A percentile compares a stretch with the other conserved stretches of the same genome.
phyloP scores from a whole-genome alignment of 257 asterid genomes.

The Przewalskia tangutica region DNA sequence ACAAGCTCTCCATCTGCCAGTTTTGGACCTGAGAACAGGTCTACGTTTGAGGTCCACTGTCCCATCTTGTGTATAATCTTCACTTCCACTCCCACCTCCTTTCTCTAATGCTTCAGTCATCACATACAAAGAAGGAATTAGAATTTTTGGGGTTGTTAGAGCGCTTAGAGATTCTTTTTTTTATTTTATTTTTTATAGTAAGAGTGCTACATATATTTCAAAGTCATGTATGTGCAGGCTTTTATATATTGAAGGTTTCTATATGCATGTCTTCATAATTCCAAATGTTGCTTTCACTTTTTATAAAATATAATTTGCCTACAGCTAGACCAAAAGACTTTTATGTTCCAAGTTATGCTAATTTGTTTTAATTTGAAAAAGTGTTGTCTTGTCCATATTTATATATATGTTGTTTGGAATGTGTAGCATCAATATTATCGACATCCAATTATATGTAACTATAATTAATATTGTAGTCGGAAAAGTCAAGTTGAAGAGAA shows the following conservation, averaged over 20 bases:
- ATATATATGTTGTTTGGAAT: neutral
- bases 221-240: neutral
- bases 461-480: neutral
- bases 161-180: neutral
- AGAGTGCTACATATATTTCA: neutral
- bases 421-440: neutral
- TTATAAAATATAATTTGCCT: neutral
- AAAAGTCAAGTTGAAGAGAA: neutral
- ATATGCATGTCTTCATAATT: neutral
- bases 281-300: neutral
- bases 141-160: neutral
- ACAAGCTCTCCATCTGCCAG: constrained; percentile 75
- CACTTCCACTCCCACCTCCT: constrained; percentile 22
- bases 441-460: neutral
- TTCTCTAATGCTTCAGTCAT: neutral
- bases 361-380: neutral
- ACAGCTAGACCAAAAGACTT: neutral
- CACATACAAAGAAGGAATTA: neutral
- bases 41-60: constrained; percentile 53
- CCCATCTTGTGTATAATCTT: constrained; percentile 61
- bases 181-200: neutral
- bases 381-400: neutral
- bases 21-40: constrained; percentile 45
- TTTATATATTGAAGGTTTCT: neutral
- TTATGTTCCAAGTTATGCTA: neutral